Base-by-base conservation (phyloP, 2,329 filamentous ascomycete genomes). In the Scedosporium dehoogii region DNA sequence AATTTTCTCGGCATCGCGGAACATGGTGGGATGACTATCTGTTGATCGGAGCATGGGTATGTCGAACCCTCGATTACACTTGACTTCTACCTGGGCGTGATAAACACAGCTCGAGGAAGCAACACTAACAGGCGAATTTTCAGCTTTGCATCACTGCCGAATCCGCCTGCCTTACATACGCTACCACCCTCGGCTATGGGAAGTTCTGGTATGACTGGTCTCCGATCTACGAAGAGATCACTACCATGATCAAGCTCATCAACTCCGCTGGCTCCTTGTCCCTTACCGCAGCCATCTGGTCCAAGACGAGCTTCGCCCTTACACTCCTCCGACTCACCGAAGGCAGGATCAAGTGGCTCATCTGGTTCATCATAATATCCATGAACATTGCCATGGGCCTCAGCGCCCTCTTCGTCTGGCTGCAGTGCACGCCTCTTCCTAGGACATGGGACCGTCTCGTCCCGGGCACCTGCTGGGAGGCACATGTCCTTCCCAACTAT, bases 261-360 rank as follows among this genome's bases (percentile, higher is more conserved):
- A 69, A 68, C 46, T 51, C 68, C 29, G 61, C 62, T 2, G 64
- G 63, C 53, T 66, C 66, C 41, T 65, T 69, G 41, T 69, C 68
- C 3, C 64, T 71, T 12, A 65, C 69, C 2, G 70, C 68, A 3
- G 68, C 69, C 46, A 67, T 68, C 10, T 68, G 66, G 65, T 69
- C 67, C 62, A 74, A 74, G 63, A 69, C 70, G 0, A 71, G 70
- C 3, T 72, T 73, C 33, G 70, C 68, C 10, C 61, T 69, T 16
- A 73, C 70, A 5, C 63, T 73, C 46, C 67, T 72, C 0, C 69
- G 69, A 2, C 64, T 73, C 9, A 65, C 66, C 1, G 56, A 68
- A 2, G 68, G 66, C 6, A 42, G 38, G 33, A 64, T 61, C 41
- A 62, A 61, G 46, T 48, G 57, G 14, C 56, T 68, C 1, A 65